Conservation (phyloP, 2,329 filamentous ascomycete species). For the Fusarium begoniae region DNA sequence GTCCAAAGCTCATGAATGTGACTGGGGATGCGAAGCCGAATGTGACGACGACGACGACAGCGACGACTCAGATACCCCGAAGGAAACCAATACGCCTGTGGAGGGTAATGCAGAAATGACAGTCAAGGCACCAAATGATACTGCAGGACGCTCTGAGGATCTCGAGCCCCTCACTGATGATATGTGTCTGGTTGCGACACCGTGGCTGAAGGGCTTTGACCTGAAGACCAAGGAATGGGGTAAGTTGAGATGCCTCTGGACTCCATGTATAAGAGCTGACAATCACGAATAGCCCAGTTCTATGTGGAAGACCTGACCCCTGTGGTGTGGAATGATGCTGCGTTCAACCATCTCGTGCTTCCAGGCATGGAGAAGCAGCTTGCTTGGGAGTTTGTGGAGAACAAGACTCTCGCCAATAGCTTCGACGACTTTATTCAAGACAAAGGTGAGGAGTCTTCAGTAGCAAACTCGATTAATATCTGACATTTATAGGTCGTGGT, state of each 20-base stretch:
- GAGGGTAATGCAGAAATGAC: constrained; percentile 7
- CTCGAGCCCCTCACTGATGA: constrained; percentile 46
- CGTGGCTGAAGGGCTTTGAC: constrained; percentile 51
- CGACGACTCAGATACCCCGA: not conserved
- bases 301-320: not conserved
- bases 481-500: constrained; percentile 43
- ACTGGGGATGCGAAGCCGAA: not conserved
- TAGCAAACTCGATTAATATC: fast-evolving
- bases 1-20: not conserved
- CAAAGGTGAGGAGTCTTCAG: constrained; percentile 32
- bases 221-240: constrained; percentile 46
- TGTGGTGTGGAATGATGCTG: constrained; percentile 47
- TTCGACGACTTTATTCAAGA: constrained; percentile 50
- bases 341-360: constrained; percentile 50
- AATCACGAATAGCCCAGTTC: not conserved
- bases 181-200: constrained; percentile 47
- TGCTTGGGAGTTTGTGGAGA: constrained; percentile 51
- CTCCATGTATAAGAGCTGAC: not conserved
- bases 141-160: constrained; percentile 32
- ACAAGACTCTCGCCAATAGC: constrained; percentile 42
- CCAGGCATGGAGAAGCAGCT: constrained; percentile 50
- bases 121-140: not conserved
- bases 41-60: not conserved
- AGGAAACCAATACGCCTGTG: not conserved
- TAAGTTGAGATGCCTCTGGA: not conserved